Evolutionary conservation across 169 alveolate species (phyloP).

Genomic region (Cryptosporidium felis): DNA sequence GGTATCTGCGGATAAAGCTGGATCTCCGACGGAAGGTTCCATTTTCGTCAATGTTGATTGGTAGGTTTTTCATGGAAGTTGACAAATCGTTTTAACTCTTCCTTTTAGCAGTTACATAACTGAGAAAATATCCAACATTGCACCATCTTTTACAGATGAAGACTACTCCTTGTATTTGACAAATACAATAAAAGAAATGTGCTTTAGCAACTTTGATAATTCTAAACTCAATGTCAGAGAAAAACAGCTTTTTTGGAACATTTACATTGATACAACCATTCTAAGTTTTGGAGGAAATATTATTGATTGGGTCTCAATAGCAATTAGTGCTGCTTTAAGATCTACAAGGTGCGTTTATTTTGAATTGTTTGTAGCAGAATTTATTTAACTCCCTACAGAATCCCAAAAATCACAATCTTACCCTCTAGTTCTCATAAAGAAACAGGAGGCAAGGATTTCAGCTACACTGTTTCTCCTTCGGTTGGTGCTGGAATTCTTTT

Average conservation of each 20-base stretch:
- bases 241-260: slow-evolving; percentile 47
- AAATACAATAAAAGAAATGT: slow-evolving; percentile 22
- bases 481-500: slow-evolving; percentile 8
- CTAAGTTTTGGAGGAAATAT: slow-evolving; percentile 49
- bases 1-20: slow-evolving; percentile 1
- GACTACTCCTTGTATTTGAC: slow-evolving; percentile 46
- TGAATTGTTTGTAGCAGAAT: not conserved
- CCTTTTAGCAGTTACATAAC: not conserved
- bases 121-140: slow-evolving; percentile 11
- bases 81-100: not conserved
- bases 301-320: slow-evolving; percentile 43
- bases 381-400: not conserved
- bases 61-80: not conserved
- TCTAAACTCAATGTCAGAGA: slow-evolving; percentile 15
- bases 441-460: not conserved
- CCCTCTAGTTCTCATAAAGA: not conserved
- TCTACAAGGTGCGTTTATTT: slow-evolving; percentile 37
- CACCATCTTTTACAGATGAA: slow-evolving; percentile 48
- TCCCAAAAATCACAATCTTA: not conserved
- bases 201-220: slow-evolving; percentile 24
- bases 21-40: not conserved
- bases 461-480: slow-evolving; percentile 17
- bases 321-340: slow-evolving; percentile 51
- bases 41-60: slow-evolving; percentile 60
- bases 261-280: slow-evolving; percentile 33